phyloP scores from a whole-genome alignment of 768 basidiomycete genomes.

The Phylloporus rhodoxanthus region DNA sequence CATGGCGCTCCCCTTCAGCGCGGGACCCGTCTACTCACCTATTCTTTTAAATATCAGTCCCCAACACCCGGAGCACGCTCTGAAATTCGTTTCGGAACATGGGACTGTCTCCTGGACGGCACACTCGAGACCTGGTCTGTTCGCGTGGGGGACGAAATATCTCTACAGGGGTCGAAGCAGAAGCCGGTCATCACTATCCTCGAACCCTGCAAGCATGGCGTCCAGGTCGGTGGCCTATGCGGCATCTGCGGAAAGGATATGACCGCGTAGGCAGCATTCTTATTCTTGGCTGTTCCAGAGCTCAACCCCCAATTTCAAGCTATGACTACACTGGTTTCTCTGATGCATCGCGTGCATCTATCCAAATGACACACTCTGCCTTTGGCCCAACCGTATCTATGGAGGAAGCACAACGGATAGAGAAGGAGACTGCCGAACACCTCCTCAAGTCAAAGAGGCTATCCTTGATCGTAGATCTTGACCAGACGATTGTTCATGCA shows the following conservation, averaged over 20 bases:
- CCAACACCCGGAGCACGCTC: conserved; percentile 40
- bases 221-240: conserved; percentile 89
- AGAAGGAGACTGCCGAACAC: conserved; percentile 73
- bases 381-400: conserved; percentile 87
- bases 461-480: conserved; percentile 95
- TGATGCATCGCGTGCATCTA: conserved; percentile 79
- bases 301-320: conserved; percentile 32
- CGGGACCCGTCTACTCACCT: conserved; percentile 76
- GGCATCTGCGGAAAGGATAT: conserved; percentile 94
- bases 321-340: conserved; percentile 85
- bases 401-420: conserved; percentile 87
- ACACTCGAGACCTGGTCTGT: conserved; percentile 66
- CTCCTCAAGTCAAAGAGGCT: conserved; percentile 74
- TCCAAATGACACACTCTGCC: conserved; percentile 92
- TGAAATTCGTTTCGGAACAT: conserved; percentile 79
- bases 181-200: conserved; percentile 58
- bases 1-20: conserved; percentile 47
- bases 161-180: conserved; percentile 51
- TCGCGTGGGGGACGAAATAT: conserved; percentile 58
- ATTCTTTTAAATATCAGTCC: conserved; percentile 66
- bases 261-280: conserved; percentile 57
- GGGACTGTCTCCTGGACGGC: conserved; percentile 87
- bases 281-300: conserved; percentile 1
- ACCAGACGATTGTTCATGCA: conserved; percentile 98
- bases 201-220: conserved; percentile 95